Percentiles rank a stretch among this genome's conserved stretches.
phyloP scores from a whole-genome alignment of 345 rosid species.

The Draba incana region DNA sequence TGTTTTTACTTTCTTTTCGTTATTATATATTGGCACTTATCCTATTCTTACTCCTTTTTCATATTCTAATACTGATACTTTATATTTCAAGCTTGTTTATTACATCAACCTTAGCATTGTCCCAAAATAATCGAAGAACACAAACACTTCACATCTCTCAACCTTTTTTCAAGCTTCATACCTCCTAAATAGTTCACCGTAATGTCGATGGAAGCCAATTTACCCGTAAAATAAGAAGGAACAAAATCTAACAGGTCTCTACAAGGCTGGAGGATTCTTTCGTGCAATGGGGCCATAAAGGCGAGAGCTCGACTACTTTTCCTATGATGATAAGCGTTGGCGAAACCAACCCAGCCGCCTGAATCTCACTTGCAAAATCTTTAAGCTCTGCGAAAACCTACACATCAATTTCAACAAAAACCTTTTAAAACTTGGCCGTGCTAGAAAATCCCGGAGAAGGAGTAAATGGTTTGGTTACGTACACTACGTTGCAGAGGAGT shows the following conservation, averaged over 20 bases:
- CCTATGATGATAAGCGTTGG: conserved; percentile 89
- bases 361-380: conserved; percentile 72
- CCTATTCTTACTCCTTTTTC: too few species aligned
- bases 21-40: too few species aligned
- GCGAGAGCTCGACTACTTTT: conserved; percentile 88
- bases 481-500: conserved; percentile 80
- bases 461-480: conserved; percentile 38
- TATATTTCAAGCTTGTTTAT: conserved; percentile 10
- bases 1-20: too few species aligned
- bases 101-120: conserved; percentile 14
- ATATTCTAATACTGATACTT: neutral
- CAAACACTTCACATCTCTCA: conserved; percentile 17
- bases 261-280: conserved; percentile 49
- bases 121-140: conserved; percentile 17
- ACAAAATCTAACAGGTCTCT: conserved; percentile 38
- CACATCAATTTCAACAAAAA: conserved; percentile 10
- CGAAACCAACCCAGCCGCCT: conserved; percentile 63
- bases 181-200: conserved; percentile 16
- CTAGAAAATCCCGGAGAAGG: conserved; percentile 6
- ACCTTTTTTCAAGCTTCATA: conserved; percentile 26
- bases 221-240: neutral
- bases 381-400: conserved; percentile 83
- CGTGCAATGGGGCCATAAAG: conserved; percentile 65
- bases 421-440: neutral
- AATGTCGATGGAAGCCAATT: conserved; percentile 16